Conservation (phyloP, 352 stramenopile genomes). For the Phytophthora capsici region DNA sequence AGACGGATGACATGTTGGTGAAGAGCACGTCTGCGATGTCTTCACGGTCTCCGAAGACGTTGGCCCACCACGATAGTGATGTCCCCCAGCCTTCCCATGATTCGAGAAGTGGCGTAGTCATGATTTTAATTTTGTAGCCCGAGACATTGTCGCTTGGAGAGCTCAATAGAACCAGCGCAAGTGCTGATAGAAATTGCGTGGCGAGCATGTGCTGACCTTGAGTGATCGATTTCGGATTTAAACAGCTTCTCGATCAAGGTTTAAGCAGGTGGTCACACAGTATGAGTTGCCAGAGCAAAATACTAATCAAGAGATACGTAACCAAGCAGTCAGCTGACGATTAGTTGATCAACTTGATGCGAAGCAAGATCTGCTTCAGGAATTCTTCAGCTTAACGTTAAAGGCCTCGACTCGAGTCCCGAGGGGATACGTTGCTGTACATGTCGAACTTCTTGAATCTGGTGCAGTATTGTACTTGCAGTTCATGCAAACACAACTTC, state of each 20-base stretch:
- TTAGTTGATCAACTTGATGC: not conserved
- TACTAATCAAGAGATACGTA: no score
- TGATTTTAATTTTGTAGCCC: conserved; percentile 7
- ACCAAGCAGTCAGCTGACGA: conserved; percentile 2
- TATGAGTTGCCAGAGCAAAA: not conserved
- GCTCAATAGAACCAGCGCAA: not conserved
- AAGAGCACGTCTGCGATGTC: conserved; percentile 54
- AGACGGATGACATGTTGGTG: conserved; percentile 39
- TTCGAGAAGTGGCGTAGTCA: not conserved
- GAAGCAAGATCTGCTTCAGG: conserved; percentile 6
- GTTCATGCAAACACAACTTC: no score
- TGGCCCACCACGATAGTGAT: conserved; percentile 59
- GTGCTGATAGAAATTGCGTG: no score
- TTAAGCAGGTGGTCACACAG: not conserved
- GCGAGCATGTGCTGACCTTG: no score
- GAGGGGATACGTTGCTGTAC: no score
- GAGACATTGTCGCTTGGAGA: not conserved
- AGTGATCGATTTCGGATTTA: no score
- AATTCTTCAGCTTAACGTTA: not conserved
- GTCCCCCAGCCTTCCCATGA: conserved; percentile 60
- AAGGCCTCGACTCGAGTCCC: no score
- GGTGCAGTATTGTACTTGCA: no score
- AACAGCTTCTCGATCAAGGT: no score
- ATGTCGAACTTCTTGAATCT: no score
- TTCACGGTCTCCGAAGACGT: conserved; percentile 46